phyloP scores from a whole-genome alignment of 148 eudicot species.

The Vaccinium myrtillus region DNA sequence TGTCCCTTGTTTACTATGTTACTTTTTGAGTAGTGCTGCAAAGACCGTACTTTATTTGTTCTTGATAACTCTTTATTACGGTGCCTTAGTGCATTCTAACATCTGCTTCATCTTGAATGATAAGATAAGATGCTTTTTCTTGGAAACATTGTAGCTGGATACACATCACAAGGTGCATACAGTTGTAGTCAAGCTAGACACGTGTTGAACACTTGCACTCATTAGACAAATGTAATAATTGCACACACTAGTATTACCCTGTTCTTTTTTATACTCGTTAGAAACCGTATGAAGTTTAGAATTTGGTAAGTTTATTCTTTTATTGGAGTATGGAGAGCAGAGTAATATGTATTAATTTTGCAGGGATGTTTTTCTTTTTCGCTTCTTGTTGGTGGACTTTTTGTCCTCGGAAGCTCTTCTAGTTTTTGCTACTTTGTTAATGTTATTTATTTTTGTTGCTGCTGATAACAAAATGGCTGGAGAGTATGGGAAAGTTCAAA shows the following conservation, averaged over 20 bases:
- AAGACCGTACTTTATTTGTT: neutral
- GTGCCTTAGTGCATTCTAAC: neutral
- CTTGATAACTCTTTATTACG: neutral
- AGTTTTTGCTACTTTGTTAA: neutral
- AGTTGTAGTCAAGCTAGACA: neutral
- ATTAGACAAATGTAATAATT: neutral
- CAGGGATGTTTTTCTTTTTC: neutral
- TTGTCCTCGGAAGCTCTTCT: neutral
- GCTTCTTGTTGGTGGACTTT: constrained; percentile 2
- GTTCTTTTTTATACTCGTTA: neutral
- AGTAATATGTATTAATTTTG: neutral
- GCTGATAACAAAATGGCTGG: constrained; percentile 7
- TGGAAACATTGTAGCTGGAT: neutral
- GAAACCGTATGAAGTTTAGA: neutral
- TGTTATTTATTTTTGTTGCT: neutral
- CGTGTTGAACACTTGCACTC: neutral
- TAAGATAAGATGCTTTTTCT: neutral
- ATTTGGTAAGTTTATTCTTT: neutral
- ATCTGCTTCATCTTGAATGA: neutral
- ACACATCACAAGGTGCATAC: neutral
- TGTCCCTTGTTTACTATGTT: neutral
- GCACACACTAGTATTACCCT: neutral
- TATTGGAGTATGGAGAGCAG: neutral
- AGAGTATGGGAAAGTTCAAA: neutral
- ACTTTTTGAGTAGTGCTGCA: neutral